Evolutionary conservation across 441 rosid genomes (phyloP).

Genomic region (Raphanus hybrid): DNA sequence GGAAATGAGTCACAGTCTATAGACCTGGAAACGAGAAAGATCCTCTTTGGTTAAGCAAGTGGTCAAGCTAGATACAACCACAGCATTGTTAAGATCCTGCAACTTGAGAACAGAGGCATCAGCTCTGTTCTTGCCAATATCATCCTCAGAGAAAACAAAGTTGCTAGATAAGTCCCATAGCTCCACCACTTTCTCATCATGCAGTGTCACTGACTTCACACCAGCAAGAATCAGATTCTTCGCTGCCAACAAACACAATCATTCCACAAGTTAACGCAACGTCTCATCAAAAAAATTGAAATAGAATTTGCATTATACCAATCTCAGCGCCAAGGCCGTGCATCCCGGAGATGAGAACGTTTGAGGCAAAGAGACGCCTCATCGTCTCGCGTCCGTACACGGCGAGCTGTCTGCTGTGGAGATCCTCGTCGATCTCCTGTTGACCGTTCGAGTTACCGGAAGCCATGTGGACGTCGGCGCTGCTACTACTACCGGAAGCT

Average conservation of each 20-base stretch:
- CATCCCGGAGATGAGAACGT: conserved; percentile 80
- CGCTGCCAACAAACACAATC: conserved; percentile 48
- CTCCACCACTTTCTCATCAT: conserved; percentile 78
- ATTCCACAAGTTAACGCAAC: neutral
- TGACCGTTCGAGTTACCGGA: conserved; percentile 59
- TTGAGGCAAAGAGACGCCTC: conserved; percentile 84
- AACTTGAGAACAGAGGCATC: conserved; percentile 85
- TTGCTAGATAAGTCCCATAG: conserved; percentile 88
- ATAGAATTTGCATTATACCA: conserved; percentile 46
- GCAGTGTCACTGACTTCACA: conserved; percentile 89
- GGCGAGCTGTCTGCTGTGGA: conserved; percentile 94
- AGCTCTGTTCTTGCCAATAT: conserved; percentile 84
- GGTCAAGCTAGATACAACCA: conserved; percentile 67
- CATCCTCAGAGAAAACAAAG: conserved; percentile 76
- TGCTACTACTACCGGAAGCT: conserved; percentile 27
- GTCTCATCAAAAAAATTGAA: neutral
- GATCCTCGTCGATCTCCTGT: conserved; percentile 86
- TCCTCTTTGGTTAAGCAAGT: conserved; percentile 64
- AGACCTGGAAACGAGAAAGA: conserved; percentile 63
- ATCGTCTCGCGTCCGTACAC: conserved; percentile 95
- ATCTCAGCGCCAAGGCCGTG: conserved; percentile 94
- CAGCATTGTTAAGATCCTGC: conserved; percentile 91
- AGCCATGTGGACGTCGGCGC: conserved; percentile 55
- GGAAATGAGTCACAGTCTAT: no score
- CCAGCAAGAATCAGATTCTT: conserved; percentile 92